Conservation (phyloP, 163 green algal species). For the Scenedesmus sp. region DNA sequence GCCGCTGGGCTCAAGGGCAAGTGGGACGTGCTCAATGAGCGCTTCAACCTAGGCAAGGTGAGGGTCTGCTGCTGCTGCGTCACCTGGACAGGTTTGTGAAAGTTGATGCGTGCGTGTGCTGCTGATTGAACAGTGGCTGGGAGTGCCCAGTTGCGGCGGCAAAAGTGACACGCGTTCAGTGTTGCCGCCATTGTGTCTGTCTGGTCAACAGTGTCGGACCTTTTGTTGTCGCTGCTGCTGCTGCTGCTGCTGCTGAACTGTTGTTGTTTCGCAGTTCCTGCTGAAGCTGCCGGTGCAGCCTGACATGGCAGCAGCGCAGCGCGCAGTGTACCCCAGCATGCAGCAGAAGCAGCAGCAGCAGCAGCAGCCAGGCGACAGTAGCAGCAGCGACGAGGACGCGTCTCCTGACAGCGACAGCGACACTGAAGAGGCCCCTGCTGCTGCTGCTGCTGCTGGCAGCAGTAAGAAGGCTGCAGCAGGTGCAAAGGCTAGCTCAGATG, state of each 20-base stretch:
- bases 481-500: background rate
- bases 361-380: background rate
- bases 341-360: background rate
- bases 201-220: background rate
- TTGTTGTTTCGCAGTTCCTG: background rate
- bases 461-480: background rate
- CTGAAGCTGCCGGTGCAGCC: background rate
- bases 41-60: slow-evolving; percentile 3
- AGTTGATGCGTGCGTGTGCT: no score
- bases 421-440: background rate
- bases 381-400: background rate
- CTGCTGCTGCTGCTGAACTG: background rate
- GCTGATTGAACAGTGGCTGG: no score
- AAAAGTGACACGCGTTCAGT: no score
- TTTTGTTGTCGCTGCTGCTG: background rate
- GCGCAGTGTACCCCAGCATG: background rate
- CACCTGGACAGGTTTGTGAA: no score
- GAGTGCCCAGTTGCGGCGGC: no score
- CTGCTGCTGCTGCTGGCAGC: background rate
- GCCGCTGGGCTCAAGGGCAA: background rate
- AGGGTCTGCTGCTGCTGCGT: no score
- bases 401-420: background rate
- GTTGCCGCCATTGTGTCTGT: no score
- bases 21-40: background rate
- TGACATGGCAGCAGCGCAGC: background rate